Base-by-base conservation (phyloP, 306 rosid species). In the Rosa multiflora region DNA sequence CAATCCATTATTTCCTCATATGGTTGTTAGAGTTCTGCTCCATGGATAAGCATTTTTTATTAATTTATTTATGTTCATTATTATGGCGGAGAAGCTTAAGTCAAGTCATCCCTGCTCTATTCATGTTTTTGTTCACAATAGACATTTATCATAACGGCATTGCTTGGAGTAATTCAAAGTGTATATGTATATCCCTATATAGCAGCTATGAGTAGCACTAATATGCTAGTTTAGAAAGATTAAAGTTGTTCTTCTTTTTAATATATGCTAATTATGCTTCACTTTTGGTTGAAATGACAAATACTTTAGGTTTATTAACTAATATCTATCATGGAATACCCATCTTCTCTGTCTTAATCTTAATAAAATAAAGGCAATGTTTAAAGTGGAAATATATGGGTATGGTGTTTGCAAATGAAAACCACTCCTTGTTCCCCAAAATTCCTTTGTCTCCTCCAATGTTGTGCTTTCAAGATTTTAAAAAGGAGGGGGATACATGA, bases 391-490 rank as follows among this genome's bases (percentile, higher is more conserved):
- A 78, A 55, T 68, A 26, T 40, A 43, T 43, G 55, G 26, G 12
- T 42, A 52, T 9, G 67, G 59, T 56, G 61, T 48, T 59, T 75
- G 78, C 70, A 70, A 71, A 72, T 70, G 73, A 72, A 67, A 63
- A 52, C 42, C 74, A 63, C 59, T 69, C 73, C 66, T 70, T 80
- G 79, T 81, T 85, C 83, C 85, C 83, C 75, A 74, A 85, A 77
- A 84, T 84, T 84, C 87, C 82, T 47, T 77, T 84, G 84, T 58
- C 72, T 76, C 81, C 79, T 72, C 76, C 72, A 72, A 56, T 76
- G 79, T 52, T 76, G 72, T 53, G 77, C 55, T 70, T 74, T 75
- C 68, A 74, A 78, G 78, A 74, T 29, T 29, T 75, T 62, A 44
- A 62, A 29, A 46, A 52, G 46, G 55, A 39, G 61, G 70, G 70